These are phyloP conservation scores for Sarocladium oryzae DNA, from an alignment of 2,329 filamentous ascomycete genomes.

Conservation along the genomic window DNA sequence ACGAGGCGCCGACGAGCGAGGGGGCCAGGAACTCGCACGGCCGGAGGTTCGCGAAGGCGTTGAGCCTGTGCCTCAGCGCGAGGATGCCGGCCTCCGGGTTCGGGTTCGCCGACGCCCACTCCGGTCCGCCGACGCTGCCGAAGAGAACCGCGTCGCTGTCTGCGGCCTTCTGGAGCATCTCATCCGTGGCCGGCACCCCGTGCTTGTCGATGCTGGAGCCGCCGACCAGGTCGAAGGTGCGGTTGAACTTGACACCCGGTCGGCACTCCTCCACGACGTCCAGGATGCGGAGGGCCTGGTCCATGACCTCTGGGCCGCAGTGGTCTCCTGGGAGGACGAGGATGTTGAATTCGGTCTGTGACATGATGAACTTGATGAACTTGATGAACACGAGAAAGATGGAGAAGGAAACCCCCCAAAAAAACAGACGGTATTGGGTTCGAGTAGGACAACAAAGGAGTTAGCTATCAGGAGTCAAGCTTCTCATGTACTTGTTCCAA, in stretches of 20 bases:
- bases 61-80: conserved; percentile 29
- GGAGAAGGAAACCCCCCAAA: neutral
- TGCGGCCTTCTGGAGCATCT: conserved; percentile 33
- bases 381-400: neutral
- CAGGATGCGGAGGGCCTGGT: conserved; percentile 39
- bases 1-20: conserved; percentile 31
- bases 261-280: conserved; percentile 30
- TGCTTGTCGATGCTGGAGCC: conserved; percentile 26
- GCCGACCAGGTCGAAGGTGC: conserved; percentile 18
- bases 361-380: neutral
- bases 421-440: too few relatives aligned
- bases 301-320: conserved; percentile 40
- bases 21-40: conserved; percentile 40
- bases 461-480: too few relatives aligned
- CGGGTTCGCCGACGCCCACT: conserved; percentile 34
- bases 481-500: too few relatives aligned
- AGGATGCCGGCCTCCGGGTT: conserved; percentile 37
- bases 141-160: conserved; percentile 39
- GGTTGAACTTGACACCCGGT: conserved; percentile 23
- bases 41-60: conserved; percentile 44
- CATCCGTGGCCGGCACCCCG: conserved; percentile 35
- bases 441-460: too few relatives aligned
- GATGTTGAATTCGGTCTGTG: conserved; percentile 20
- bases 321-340: conserved; percentile 40
- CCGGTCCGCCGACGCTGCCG: conserved; percentile 40